Evolutionary conservation across 2,329 filamentous ascomycete genomes (phyloP).

Genomic region (Talaromyces sp.): DNA sequence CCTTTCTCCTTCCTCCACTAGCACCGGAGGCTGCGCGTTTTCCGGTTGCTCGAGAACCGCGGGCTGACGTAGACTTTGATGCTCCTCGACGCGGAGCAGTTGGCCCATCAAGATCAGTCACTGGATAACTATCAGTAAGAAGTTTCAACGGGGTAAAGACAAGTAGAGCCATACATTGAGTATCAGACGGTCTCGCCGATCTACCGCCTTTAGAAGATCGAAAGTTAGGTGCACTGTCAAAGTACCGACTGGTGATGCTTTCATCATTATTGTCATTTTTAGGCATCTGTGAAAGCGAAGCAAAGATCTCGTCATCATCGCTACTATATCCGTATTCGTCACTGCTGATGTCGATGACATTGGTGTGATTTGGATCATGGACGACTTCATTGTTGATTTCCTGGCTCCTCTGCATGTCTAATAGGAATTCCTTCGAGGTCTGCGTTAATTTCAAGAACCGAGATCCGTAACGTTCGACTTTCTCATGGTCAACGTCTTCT

Average conservation of each 20-base stretch:
- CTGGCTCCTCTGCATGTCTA: slow-evolving; percentile 36
- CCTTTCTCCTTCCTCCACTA: not conserved
- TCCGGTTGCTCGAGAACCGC: not conserved
- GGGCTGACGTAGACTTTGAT: slow-evolving; percentile 2
- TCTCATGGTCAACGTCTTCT: slow-evolving; percentile 40
- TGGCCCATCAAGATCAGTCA: slow-evolving; percentile 2
- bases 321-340: slow-evolving; percentile 33
- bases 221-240: slow-evolving; percentile 17
- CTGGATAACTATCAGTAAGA: slow-evolving; percentile 1
- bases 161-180: slow-evolving; percentile 4
- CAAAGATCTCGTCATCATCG: slow-evolving; percentile 28
- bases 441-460: slow-evolving; percentile 39
- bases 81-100: not conserved
- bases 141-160: not conserved
- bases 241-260: slow-evolving; percentile 29
- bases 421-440: slow-evolving; percentile 32
- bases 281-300: slow-evolving; percentile 18
- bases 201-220: not conserved
- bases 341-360: slow-evolving; percentile 40
- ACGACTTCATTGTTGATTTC: slow-evolving; percentile 40
- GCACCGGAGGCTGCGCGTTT: slow-evolving; percentile 1
- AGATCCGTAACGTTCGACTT: slow-evolving; percentile 39
- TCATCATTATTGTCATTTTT: not conserved
- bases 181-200: not conserved
- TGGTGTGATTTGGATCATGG: slow-evolving; percentile 42